phyloP scores from a whole-genome alignment of 352 stramenopile genomes.

The Pythium insidiosum region DNA sequence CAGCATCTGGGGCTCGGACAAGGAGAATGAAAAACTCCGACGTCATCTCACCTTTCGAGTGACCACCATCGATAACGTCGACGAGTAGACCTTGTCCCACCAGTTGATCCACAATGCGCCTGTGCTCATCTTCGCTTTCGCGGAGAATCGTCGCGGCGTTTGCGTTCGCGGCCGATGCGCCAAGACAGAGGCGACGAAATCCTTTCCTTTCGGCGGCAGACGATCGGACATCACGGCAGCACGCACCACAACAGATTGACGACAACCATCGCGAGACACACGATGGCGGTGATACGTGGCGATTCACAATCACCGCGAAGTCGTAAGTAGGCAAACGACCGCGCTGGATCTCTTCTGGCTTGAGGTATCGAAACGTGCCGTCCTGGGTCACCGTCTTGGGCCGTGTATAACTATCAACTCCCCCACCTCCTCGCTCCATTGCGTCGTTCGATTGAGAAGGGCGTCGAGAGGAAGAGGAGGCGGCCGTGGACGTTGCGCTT shows the following conservation, averaged over 20 bases:
- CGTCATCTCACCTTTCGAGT: constrained; percentile 78
- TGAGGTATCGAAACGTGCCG: constrained; percentile 74
- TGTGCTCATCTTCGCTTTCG: constrained; percentile 78
- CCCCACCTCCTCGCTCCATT: neutral
- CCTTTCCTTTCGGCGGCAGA: constrained; percentile 15
- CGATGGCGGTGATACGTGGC: constrained; percentile 38
- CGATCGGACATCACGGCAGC: constrained; percentile 4
- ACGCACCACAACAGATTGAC: constrained; percentile 18
- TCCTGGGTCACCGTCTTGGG: constrained; percentile 10
- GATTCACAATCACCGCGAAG: constrained; percentile 76
- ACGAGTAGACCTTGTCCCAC: constrained; percentile 63
- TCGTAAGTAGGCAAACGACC: constrained; percentile 56
- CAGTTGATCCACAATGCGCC: constrained; percentile 68
- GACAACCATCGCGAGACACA: constrained; percentile 16
- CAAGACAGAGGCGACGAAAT: constrained; percentile 62
- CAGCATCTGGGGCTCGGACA: constrained; percentile 44
- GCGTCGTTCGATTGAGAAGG: no score
- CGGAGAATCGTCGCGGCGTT: constrained; percentile 28
- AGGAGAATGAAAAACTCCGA: constrained; percentile 74
- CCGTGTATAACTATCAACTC: constrained; percentile 29
- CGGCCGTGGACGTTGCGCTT: no score
- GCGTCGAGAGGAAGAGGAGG: no score
- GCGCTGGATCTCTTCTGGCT: constrained; percentile 67
- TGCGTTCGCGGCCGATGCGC: no score
- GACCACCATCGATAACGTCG: constrained; percentile 78